Conservation (phyloP, 1,284 basidiomycete genomes). For the Porogramme epimiltina region DNA sequence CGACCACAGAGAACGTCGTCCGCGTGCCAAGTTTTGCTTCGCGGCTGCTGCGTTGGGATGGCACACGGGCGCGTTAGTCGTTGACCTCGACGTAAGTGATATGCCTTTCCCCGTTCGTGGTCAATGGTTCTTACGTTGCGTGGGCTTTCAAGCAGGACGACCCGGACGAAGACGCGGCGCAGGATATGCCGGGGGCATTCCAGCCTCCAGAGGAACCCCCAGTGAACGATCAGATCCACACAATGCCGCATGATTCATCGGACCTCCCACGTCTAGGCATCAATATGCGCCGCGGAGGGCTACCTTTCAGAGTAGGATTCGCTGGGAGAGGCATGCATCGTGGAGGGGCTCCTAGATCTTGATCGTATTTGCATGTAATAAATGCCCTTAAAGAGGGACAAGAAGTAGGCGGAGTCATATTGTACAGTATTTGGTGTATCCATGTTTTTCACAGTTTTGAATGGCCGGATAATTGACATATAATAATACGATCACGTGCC, state of each 20-base stretch:
- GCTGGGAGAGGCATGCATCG: conserved; percentile 19
- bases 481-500: too few species aligned
- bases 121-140: background rate
- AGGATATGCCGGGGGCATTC: conserved; percentile 5
- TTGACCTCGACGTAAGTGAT: conserved; percentile 66
- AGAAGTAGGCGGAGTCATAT: too few species aligned
- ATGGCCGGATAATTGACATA: too few species aligned
- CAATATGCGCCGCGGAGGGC: conserved; percentile 3
- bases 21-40: conserved; percentile 72
- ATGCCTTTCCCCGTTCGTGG: background rate
- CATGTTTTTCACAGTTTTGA: too few species aligned
- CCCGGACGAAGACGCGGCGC: conserved; percentile 10
- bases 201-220: too few species aligned
- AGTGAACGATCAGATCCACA: too few species aligned
- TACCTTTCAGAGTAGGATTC: conserved; percentile 19
- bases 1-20: conserved; percentile 50
- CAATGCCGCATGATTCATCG: background rate
- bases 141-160: conserved; percentile 12
- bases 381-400: too few species aligned
- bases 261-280: background rate
- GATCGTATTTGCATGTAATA: too few species aligned
- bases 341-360: background rate
- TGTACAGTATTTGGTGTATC: too few species aligned
- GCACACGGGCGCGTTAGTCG: conserved; percentile 87
- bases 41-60: conserved; percentile 80